Percentiles rank a stretch among this genome's conserved stretches.
Conservation (phyloP, 495 filamentous ascomycete genomes). For the Penicillium psychrofluorescens region DNA sequence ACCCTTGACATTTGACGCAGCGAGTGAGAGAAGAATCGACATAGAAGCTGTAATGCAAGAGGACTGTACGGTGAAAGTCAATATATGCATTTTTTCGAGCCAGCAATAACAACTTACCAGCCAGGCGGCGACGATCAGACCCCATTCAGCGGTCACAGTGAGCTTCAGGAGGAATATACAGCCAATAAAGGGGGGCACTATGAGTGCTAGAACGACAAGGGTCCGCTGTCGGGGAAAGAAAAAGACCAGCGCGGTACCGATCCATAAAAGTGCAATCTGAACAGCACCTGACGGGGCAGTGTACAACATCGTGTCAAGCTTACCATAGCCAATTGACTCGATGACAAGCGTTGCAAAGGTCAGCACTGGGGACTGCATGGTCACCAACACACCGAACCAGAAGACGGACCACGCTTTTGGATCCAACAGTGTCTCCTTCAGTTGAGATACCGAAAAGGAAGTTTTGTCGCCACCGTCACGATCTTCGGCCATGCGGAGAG, state of each 20-base stretch:
- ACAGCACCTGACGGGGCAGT: conserved; percentile 25
- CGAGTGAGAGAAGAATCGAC: conserved; percentile 45
- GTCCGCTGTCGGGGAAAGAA: conserved; percentile 15
- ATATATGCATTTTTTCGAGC: too few species aligned
- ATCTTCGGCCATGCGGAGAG: conserved; percentile 47
- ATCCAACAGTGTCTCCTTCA: conserved; percentile 49
- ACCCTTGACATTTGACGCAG: conserved; percentile 51
- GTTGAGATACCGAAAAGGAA: conserved; percentile 46
- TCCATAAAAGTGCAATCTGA: conserved; percentile 24
- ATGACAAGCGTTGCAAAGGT: conserved; percentile 30
- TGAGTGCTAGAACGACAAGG: conserved; percentile 13
- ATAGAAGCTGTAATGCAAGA: conserved; percentile 38
- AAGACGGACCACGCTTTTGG: conserved; percentile 55
- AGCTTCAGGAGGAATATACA: conserved; percentile 23
- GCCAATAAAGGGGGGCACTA: conserved; percentile 21
- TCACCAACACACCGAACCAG: conserved; percentile 40
- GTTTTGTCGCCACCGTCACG: conserved; percentile 55
- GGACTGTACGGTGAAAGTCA: conserved; percentile 5
- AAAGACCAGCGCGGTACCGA: conserved; percentile 16
- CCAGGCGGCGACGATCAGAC: conserved; percentile 25
- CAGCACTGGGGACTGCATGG: conserved; percentile 17
- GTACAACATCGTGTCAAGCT: conserved; percentile 25
- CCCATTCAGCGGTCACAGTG: conserved; percentile 20
- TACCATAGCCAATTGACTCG: conserved; percentile 19
- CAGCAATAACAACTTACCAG: conserved; percentile 13